Percentiles rank a stretch among this genome's conserved stretches.
Conservation (phyloP, 164 flowering plant genomes). For the Magnolia changhungtana region DNA sequence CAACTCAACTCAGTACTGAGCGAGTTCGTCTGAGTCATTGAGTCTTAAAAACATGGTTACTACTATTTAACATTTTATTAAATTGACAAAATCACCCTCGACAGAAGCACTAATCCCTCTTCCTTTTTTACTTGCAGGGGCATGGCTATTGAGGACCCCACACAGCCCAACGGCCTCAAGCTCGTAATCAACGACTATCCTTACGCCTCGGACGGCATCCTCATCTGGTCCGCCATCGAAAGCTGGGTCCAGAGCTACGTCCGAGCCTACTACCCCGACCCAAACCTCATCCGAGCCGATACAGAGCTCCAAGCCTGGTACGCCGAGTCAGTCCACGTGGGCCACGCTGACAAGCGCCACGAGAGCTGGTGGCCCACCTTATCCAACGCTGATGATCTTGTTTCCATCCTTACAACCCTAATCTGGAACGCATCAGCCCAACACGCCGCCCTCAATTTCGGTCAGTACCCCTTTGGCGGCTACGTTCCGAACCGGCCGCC, state of each 20-base stretch:
- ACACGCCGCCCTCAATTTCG: slow-evolving; percentile 93
- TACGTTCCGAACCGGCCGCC: slow-evolving; percentile 97
- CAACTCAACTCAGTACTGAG: too few species aligned
- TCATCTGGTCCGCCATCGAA: slow-evolving; percentile 79
- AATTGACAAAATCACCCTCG: too few species aligned
- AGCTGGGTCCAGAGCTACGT: slow-evolving; percentile 71
- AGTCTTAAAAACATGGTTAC: too few species aligned
- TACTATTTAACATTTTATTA: too few species aligned
- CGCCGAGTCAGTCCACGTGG: slow-evolving; percentile 69
- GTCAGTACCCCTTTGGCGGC: slow-evolving; percentile 94
- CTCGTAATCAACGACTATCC: slow-evolving; percentile 85
- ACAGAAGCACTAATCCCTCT: not conserved
- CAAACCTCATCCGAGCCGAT: slow-evolving; percentile 43
- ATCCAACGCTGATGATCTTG: slow-evolving; percentile 37
- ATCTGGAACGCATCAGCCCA: slow-evolving; percentile 97
- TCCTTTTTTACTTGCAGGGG: slow-evolving; percentile 43
- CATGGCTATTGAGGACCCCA: slow-evolving; percentile 67
- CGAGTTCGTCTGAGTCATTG: too few species aligned
- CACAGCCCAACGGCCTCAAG: slow-evolving; percentile 74
- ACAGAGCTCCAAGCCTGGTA: slow-evolving; percentile 91
- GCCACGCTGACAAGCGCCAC: slow-evolving; percentile 70
- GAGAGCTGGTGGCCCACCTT: slow-evolving; percentile 86
- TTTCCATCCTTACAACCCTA: slow-evolving; percentile 69
- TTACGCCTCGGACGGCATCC: slow-evolving; percentile 81
- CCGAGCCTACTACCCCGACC: slow-evolving; percentile 58